phyloP scores from a whole-genome alignment of 306 rosid species.

The Vigna radiata region DNA sequence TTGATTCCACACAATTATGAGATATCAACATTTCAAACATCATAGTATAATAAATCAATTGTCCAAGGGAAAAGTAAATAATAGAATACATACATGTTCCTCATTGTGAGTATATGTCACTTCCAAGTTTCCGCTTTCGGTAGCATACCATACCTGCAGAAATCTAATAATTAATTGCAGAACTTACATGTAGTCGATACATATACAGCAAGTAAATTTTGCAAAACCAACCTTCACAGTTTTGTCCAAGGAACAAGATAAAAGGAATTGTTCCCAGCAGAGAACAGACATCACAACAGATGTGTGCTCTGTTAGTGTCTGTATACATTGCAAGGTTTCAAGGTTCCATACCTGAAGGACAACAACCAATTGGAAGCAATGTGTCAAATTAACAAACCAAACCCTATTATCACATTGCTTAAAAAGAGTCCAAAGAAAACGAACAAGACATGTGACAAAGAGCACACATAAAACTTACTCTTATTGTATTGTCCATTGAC shows the following conservation, averaged over 20 bases:
- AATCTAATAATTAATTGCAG: not conserved
- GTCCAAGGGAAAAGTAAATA: slow-evolving; percentile 15
- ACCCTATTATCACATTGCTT: slow-evolving; percentile 14
- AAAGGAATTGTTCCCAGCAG: slow-evolving; percentile 96
- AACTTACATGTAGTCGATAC: not conserved
- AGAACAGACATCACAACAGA: slow-evolving; percentile 97
- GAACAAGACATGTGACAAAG: slow-evolving; percentile 11
- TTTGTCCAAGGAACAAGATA: slow-evolving; percentile 88
- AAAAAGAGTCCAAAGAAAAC: not conserved
- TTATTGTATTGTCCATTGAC: slow-evolving; percentile 91
- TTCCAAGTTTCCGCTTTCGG: slow-evolving; percentile 91
- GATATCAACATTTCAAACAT: slow-evolving; percentile 31
- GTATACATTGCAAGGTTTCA: slow-evolving; percentile 90
- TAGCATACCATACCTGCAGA: slow-evolving; percentile 88
- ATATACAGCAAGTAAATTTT: slow-evolving; percentile 19
- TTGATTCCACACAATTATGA: not conserved
- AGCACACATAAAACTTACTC: slow-evolving; percentile 55
- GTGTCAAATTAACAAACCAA: slow-evolving; percentile 20
- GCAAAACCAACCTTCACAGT: slow-evolving; percentile 75
- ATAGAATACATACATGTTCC: slow-evolving; percentile 70
- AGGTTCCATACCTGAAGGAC: slow-evolving; percentile 88
- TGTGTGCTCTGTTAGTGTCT: slow-evolving; percentile 84
- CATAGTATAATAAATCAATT: not conserved
- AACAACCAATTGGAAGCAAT: slow-evolving; percentile 34
- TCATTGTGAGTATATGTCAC: slow-evolving; percentile 84